Base-by-base conservation (phyloP, 2,329 filamentous ascomycete species). In the Pseudogymnoascus sp. region DNA sequence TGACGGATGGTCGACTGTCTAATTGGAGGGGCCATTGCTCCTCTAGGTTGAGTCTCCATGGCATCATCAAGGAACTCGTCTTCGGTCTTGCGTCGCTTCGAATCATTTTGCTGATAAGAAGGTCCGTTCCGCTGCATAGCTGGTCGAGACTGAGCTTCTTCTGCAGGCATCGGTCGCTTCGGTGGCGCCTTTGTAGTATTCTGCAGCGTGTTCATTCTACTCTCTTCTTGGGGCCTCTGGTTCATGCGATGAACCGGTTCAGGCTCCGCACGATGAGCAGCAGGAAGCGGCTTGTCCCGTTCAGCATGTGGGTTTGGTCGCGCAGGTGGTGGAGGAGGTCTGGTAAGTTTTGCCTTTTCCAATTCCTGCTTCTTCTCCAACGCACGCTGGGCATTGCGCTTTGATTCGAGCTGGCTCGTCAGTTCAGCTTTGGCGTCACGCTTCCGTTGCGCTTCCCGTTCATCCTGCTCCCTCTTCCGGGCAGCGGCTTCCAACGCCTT, bases 381-480 rank as follows among this genome's bases (percentile, higher is more conserved):
- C 15, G 79, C 79, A 68, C 85, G 80, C 62, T 87, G 84, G 4
- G 84, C 81, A 35, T 78, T 80, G 73, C 86, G 89, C 74, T 86
- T 89, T 1, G 83, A 78, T 66, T 90, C 86, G 13, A 83, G 80
- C 44, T 77, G 73, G 58, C 70, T 71, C 57, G 75, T 74, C 35
- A 89, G 77, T 68, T 95, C 90, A 13, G 86, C 83, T 74, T 95
- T 96, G 37, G 88, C 86, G 17, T 95, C 89, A 7, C 87, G 86
- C 70, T 90, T 93, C 58, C 87, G 84, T 68, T 92, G 86, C 11
- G 85, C 84, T 66, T 92, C 89, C 57, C 86, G 84, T 71, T 95
- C 90, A 68, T 96, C 92, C 68, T 86, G 87, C 72, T 96, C 91
- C 71, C 88, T 93, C 74, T 92, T 92, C 70, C 86, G 87, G 39